Evolutionary conservation across 1,284 basidiomycete genomes (phyloP).

Genomic region (Apiotrichum mycotoxinovorans): DNA sequence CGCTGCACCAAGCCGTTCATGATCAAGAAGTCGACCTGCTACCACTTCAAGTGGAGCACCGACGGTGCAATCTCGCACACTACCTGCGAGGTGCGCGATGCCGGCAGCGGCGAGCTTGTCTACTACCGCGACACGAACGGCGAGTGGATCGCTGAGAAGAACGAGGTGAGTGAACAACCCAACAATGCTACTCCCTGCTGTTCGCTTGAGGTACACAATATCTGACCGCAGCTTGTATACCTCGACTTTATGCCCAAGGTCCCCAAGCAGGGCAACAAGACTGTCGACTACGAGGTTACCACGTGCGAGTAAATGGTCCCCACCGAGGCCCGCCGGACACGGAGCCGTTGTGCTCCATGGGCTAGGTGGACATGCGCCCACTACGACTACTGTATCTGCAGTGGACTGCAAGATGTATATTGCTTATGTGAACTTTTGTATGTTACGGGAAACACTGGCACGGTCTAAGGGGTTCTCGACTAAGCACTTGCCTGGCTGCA

Average conservation of each 20-base stretch:
- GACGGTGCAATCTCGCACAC: slow-evolving; percentile 48
- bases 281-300: slow-evolving; percentile 42
- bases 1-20: slow-evolving; percentile 49
- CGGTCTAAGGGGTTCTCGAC: too few relatives aligned
- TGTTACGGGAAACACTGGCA: too few relatives aligned
- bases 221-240: slow-evolving; percentile 39
- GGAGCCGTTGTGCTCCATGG: too few relatives aligned
- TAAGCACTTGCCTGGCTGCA: too few relatives aligned
- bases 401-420: too few relatives aligned
- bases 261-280: slow-evolving; percentile 41
- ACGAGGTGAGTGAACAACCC: slow-evolving; percentile 32
- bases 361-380: too few relatives aligned
- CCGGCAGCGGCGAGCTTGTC: slow-evolving; percentile 43
- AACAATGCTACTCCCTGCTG: too few relatives aligned
- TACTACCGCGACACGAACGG: slow-evolving; percentile 49
- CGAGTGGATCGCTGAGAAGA: slow-evolving; percentile 47
- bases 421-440: too few relatives aligned
- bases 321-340: too few relatives aligned
- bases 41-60: slow-evolving; percentile 47
- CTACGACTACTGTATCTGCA: too few relatives aligned
- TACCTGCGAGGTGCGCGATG: slow-evolving; percentile 47
- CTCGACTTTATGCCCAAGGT: slow-evolving; percentile 49
- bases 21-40: slow-evolving; percentile 43
- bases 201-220: too few relatives aligned
- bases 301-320: slow-evolving; percentile 40